These are phyloP conservation scores for Hanseniaspora valbyensis DNA, from an alignment of 805 yeast genomes.

Conservation along the genomic window DNA sequence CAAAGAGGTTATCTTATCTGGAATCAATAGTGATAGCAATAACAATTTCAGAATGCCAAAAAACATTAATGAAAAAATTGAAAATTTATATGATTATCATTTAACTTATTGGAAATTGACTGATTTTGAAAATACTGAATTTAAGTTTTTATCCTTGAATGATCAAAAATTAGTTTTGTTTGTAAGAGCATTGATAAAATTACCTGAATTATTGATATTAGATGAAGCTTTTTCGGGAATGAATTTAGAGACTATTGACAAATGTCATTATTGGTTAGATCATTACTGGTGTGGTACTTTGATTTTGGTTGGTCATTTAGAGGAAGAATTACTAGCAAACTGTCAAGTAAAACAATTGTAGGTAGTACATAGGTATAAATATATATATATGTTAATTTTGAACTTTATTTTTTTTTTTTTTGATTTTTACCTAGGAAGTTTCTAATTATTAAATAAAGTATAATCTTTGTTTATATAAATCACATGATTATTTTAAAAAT, in stretches of 20 bases:
- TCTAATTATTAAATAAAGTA: no score
- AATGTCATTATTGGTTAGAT: constrained; percentile 42
- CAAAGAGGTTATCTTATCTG: constrained; percentile 54
- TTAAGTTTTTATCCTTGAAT: constrained; percentile 50
- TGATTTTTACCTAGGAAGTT: no score
- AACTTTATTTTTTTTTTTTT: no score
- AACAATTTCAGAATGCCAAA: constrained; percentile 39
- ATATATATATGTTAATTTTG: no score
- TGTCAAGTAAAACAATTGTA: constrained; percentile 30
- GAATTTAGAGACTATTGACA: constrained; percentile 51
- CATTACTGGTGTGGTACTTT: constrained; percentile 54
- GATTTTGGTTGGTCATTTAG: constrained; percentile 69
- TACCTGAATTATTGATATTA: constrained; percentile 65
- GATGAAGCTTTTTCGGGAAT: constrained; percentile 93
- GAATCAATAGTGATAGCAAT: constrained; percentile 50
- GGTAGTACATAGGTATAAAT: constrained; percentile 27
- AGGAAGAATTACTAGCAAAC: constrained; percentile 64
- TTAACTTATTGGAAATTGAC: constrained; percentile 33
- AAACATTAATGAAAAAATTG: constrained; percentile 30
- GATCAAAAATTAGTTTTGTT: constrained; percentile 71
- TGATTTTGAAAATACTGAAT: constrained; percentile 30
- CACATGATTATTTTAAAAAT: no score
- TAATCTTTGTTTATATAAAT: no score
- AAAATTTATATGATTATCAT: constrained; percentile 34
- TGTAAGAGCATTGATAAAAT: constrained; percentile 63